Base-by-base conservation (phyloP, 176 grass and related monocot genomes). In the Hyparrhenia diplandra region DNA sequence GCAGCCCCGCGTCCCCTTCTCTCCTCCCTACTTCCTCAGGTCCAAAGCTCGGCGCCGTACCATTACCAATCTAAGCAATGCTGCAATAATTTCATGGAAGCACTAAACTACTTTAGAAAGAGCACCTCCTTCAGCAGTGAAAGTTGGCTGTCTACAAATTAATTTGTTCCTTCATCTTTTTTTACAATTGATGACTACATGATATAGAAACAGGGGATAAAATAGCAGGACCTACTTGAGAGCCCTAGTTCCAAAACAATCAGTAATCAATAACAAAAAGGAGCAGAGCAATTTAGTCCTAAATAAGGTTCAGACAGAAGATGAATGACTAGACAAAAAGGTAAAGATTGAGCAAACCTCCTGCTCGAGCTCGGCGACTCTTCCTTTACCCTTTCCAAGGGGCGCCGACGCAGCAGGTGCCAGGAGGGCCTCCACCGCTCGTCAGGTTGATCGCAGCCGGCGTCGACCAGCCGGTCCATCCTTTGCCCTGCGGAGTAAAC, bases 401-500 rank as follows among this genome's bases (percentile, higher is more conserved):
- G 91, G 65, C 73, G 78, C 84, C 0, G 95, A 89, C 29, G 69
- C 82, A 42, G 83, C n/a, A n/a, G n/a, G n/a, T n/a, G n/a, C n/a
- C 49, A 5, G 75, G 79, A 28, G 74, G 30, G 16, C 73, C 87
- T 13, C 82, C 79, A 11, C 85, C 54, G 36, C 83, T 74, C 76
- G 77, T 68, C 64, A 83, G 80, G 73, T 91, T 91, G 5, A 59
- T 75, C 3, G 68, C 76, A 34, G 81, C 29, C 25, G 90, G 89
- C 11, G 86, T 92, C 14, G 89, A 85, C 89, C 92, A 97, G 13
- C 94, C 86, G 9, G 82, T 71, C 88, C 86, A 93, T 46, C 84
- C 86, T 66, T 94, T 98, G 13, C 86, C 85, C 83, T 94, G 86
- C 74, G 92, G 90, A 77, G 90, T 98, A 87, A 98, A 98, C 92